Conservation (phyloP, 139 green algal genomes). For the Closterium sp. region DNA sequence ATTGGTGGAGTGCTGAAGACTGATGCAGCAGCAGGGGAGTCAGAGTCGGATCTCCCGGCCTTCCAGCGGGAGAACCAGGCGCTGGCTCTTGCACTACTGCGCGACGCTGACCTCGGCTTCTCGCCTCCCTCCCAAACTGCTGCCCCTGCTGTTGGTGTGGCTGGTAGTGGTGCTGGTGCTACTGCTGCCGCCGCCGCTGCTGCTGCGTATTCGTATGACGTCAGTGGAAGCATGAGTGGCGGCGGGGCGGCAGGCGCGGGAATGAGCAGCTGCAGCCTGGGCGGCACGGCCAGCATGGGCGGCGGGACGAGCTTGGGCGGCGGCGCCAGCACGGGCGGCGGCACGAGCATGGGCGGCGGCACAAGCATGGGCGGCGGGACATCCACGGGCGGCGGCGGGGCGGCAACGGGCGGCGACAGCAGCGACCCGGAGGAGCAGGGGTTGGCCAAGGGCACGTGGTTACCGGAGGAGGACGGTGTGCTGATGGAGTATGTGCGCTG, state of each 20-base stretch:
- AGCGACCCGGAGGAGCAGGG: background rate
- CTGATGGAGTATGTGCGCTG: constrained; percentile 31
- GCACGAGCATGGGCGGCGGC: background rate
- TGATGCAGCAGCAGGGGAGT: background rate
- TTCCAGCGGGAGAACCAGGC: background rate
- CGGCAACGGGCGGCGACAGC: background rate
- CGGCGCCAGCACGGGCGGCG: background rate
- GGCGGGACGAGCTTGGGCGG: too few relatives aligned
- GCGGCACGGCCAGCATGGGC: too few relatives aligned
- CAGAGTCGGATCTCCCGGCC: background rate
- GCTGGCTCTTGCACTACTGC: background rate
- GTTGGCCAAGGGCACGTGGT: constrained; percentile 37
- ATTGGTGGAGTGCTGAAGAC: too few relatives aligned
- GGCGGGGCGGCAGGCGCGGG: background rate
- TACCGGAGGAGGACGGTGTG: constrained; percentile 42
- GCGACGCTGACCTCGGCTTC: background rate
- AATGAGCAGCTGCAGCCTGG: background rate
- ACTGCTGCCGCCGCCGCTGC: background rate
- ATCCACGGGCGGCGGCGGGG: too few relatives aligned
- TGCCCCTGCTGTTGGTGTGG: background rate
- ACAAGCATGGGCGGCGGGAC: too few relatives aligned
- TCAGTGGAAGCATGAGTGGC: background rate
- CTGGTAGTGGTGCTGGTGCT: background rate
- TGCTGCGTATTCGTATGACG: background rate
- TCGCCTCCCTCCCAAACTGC: background rate